A percentile compares a stretch with the other conserved stretches of the same genome.
Conservation (phyloP, 164 flowering plant species). For the Vitis amurensis region DNA sequence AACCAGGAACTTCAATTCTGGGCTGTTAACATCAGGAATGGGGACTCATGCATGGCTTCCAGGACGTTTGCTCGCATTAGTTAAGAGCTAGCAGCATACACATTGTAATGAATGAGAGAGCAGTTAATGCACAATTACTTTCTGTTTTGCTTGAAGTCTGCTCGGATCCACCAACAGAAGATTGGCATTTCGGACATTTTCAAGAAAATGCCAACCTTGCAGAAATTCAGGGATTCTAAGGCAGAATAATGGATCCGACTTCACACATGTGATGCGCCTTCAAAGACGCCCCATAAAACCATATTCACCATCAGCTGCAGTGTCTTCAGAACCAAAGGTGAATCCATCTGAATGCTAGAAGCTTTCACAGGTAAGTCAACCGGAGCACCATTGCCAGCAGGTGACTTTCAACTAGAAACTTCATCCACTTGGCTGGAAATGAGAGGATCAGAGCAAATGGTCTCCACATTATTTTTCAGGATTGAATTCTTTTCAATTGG, state of each 20-base stretch:
- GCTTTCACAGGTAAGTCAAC: constrained; percentile 6
- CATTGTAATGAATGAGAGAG: too few relatives aligned
- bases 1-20: too few relatives aligned
- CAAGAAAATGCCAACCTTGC: constrained; percentile 91
- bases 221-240: constrained; percentile 86
- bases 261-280: constrained; percentile 76
- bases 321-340: constrained; percentile 9
- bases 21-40: too few relatives aligned
- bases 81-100: too few relatives aligned
- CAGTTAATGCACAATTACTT: too few relatives aligned
- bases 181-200: constrained; percentile 98
- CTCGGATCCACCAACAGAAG: too few relatives aligned
- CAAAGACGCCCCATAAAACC: constrained; percentile 88
- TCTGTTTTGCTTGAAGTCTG: too few relatives aligned
- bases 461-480: neutral
- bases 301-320: constrained; percentile 37
- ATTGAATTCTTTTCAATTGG: constrained; percentile 2
- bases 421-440: constrained; percentile 2
- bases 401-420: constrained; percentile 3
- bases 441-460: constrained; percentile 9
- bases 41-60: too few relatives aligned
- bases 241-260: constrained; percentile 90
- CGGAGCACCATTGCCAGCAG: constrained; percentile 8
- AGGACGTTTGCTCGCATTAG: too few relatives aligned
- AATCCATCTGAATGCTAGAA: constrained; percentile 11